Base-by-base conservation (phyloP, 257 asterid genomes). In the Fraxinus excelsior region DNA sequence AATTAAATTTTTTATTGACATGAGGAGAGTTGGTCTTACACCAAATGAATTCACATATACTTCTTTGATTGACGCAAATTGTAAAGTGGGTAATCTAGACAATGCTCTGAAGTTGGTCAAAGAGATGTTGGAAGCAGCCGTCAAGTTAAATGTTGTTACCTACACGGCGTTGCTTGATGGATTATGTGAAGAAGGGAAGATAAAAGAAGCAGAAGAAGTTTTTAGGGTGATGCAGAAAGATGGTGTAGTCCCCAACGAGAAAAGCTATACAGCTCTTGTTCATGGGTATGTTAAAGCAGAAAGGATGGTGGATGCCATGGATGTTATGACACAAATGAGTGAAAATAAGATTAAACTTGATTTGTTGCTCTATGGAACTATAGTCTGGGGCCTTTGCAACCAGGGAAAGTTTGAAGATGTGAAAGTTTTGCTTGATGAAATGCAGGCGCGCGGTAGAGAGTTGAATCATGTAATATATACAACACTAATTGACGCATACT, bases 1-100 rank as follows among this genome's bases (percentile, higher is more conserved):
- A 44, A 84, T 94, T 56, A 94, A 94, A 82, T 87, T 92, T 81
- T 94, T 90, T 67, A 74, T 92, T 34, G 97, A 92, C 82, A 92
- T 94, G 99, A 90, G 90, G 82, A 87, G 99, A 68, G 89, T 89
- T 58, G 99, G 96, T 81, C 89, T 94, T 68, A 73, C 70, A 79
- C 99, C 98, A 71, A 92, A 90, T 70, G 99, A 91, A 78, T 89
- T 83, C 82, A 90, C 97, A 32, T 94, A 84, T 83, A 91, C 95
- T 73, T 92, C 99, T 44, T 81, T 94, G 72, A 85, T 94, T 77
- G 97, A 92, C 82, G 92, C 97, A 29, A 89, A 85, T 73, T 94
- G 85, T 83, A 94, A 92, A 89, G 83, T 79, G 58, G 88, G 96
- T 72, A 87, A 87, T 29, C 49, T 79, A 67, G 90, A 83, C 26